Base-by-base conservation (phyloP, 257 asterid species). In the Solanum corneliomulleri region DNA sequence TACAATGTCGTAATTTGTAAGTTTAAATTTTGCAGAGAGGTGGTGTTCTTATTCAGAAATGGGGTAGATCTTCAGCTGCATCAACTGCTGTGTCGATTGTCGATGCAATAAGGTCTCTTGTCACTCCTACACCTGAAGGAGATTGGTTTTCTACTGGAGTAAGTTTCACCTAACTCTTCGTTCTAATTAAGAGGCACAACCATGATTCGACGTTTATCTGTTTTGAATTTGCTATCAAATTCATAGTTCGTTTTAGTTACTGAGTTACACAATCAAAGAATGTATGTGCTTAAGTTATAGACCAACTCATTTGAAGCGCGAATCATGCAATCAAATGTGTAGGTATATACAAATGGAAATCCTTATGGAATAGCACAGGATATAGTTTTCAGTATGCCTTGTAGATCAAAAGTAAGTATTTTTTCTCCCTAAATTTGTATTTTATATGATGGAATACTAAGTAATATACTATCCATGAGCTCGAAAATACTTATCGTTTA, bases 41-140 rank as follows among this genome's bases (percentile, higher is more conserved):
- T 45, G 99, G 99, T 8, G 98, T 68, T 56, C 96, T 97, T 80
- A 97, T 97, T 88, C 85, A 95, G 92, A 97, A 97, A 92, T 97
- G 99, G 99, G 99, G 99, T 89, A 91, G 99, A 90, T 97, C 99
- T 42, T 97, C 99, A 2, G 99, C 99, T 52, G 99, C 99, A 84
- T 97, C 99, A n/a, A 96, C 99, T 74, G 91, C 99, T 83, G 99
- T 96, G 75, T 97, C 99, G 11, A 90, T 97, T 10, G 95, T 91
- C 35, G 99, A 97, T 64, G 98, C 98, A 8, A 97, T 97, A 52
- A 95, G 92, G 86, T 95, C 99, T 83, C 99, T 97, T 3, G 92
- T 96, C 42, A 97, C 94, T 47, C 99, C 99, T 39, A 97, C 99
- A 2, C 98, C 98, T 1, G 92, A 95, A 82, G 99, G 98, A 27